Percentiles rank a stretch among this genome's conserved stretches.
phyloP scores from a whole-genome alignment of 176 grass and related monocot species.

The Oryza longistaminata region DNA sequence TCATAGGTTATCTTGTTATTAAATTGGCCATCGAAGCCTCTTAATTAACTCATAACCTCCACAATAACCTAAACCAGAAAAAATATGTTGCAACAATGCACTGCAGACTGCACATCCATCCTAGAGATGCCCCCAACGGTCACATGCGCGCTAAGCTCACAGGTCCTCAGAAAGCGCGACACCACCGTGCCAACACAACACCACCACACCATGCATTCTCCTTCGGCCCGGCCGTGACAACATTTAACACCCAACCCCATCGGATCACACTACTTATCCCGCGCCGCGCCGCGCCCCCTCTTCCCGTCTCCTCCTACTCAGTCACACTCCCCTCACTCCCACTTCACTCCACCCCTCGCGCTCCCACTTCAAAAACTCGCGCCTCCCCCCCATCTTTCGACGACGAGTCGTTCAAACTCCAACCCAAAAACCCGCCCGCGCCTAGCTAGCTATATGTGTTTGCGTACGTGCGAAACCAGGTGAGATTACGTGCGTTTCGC shows the following conservation, averaged over 20 bases:
- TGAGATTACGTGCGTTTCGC: conserved; percentile 16
- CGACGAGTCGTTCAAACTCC: neutral
- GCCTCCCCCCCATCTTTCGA: neutral
- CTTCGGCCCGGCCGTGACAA: conserved; percentile 55
- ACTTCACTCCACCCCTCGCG: conserved; percentile 44
- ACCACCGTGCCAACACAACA: neutral
- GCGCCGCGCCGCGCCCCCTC: conserved; percentile 26
- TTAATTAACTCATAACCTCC: no score
- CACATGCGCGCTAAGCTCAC: conserved; percentile 34
- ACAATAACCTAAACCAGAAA: neutral
- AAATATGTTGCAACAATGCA: neutral
- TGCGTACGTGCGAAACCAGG: neutral
- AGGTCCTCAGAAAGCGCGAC: conserved; percentile 45
- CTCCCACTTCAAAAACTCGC: conserved; percentile 32
- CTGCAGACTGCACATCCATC: neutral
- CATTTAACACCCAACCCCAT: conserved; percentile 54
- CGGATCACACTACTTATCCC: conserved; percentile 45
- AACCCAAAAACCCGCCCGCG: neutral
- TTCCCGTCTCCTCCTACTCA: conserved; percentile 1
- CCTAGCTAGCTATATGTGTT: neutral
- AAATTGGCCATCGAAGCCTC: no score
- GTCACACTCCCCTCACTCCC: conserved; percentile 51
- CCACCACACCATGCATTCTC: conserved; percentile 1
- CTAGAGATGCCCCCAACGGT: conserved; percentile 68
- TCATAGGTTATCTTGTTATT: neutral